phyloP scores from a whole-genome alignment of 2,329 filamentous ascomycete genomes.

The Sporothrix brunneoviolacea region DNA sequence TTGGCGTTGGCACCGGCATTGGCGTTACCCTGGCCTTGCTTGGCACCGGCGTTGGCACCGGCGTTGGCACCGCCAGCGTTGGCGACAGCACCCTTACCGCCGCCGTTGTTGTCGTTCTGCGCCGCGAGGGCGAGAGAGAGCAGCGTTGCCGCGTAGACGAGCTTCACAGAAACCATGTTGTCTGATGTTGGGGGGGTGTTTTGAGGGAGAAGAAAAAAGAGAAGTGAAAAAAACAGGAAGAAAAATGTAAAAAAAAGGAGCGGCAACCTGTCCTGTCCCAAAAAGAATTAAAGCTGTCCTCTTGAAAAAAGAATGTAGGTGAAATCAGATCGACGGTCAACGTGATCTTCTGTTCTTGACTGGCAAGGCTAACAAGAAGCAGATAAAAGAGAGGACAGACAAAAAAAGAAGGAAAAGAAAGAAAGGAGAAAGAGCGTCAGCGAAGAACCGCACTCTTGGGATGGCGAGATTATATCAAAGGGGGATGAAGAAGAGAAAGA shows the following conservation, averaged over 20 bases:
- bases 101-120: constrained; percentile 16
- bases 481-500: constrained; percentile 10
- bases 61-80: neutral
- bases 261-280: constrained; percentile 14
- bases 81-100: neutral
- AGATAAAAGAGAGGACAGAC: constrained; percentile 14
- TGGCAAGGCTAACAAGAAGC: constrained; percentile 21
- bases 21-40: too few relatives aligned
- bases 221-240: neutral
- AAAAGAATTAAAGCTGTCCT: constrained; percentile 13
- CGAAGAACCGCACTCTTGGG: constrained; percentile 11
- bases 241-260: constrained; percentile 5
- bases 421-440: constrained; percentile 13
- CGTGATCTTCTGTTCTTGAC: constrained; percentile 27
- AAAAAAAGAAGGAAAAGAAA: constrained; percentile 15
- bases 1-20: neutral
- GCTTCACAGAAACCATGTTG: constrained; percentile 24
- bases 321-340: constrained; percentile 27
- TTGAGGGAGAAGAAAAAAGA: neutral
- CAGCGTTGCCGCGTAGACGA: constrained; percentile 25
- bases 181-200: neutral
- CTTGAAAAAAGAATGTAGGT: constrained; percentile 16
- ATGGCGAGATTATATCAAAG: constrained; percentile 16
- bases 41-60: neutral
- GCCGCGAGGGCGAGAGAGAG: constrained; percentile 23